Evolutionary conservation across 2,329 filamentous ascomycete species (phyloP), one percentile per base, ranked within the genome.

Genomic region (Fusarium torulosum): DNA sequence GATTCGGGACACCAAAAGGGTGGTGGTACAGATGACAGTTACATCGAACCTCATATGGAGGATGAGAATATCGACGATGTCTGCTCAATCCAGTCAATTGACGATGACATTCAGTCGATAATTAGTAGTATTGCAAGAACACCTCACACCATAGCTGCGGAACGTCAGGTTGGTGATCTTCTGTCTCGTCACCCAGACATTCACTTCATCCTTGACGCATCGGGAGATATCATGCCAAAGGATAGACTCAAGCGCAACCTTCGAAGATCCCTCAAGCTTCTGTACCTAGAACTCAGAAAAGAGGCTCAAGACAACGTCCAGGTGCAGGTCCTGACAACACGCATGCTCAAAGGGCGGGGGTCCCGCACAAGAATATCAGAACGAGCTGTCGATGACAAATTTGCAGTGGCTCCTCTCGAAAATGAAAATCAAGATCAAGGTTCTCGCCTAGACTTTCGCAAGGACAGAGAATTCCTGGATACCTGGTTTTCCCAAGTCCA

Each of bases 281-380:
- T 57, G 15, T 53, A 57, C 19, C 15, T 57, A 14, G 15, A 37
- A 15, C 38, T 57, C 5, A 43, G 29, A 53, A 49, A 57, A 17
- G 8, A 53, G 2, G 8, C 38, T 4, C n/a, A 44, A 38, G 35
- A 17, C 17, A 4, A 57, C 9, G 27, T 23, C 9, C 29, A 57
- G 10, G 17, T 44, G 4, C 47, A 53, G 8, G 23, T 40, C 15
- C n/a, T 41, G 25, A 55, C 53, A 29, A 38, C 53, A 13, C 21
- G 31, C 23, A 57, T 57, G 23, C 31, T 57, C 3, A 57, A 43
- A 6, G 38, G 53, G 7, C 31, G 53, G 19, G 20, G 31, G 13
- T 57, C 53, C 19, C 33, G 47, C 17, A 44, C 23, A 23, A 57
- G 53, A 57, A 57, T 57, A 19, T 57, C 53, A 13, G 25, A 43